phyloP scores from a whole-genome alignment of 306 rosid species.

The Trifolium fragiferum region DNA sequence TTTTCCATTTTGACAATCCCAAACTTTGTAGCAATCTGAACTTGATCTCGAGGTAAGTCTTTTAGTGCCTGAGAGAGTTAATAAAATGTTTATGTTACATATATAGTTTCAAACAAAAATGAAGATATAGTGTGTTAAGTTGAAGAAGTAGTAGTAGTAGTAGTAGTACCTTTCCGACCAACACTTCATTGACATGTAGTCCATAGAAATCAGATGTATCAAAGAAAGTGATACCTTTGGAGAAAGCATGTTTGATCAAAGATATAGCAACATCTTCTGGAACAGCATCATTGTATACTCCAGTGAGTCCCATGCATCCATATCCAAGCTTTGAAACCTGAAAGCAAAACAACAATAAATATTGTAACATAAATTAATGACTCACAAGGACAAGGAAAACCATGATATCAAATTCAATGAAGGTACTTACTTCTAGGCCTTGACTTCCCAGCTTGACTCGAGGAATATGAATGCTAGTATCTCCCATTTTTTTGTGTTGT shows the following conservation, averaged over 20 bases:
- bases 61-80: slow-evolving; percentile 60
- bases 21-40: slow-evolving; percentile 85
- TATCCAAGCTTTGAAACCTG: slow-evolving; percentile 83
- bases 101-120: no score
- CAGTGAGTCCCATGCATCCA: slow-evolving; percentile 79
- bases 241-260: slow-evolving; percentile 67
- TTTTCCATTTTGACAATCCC: slow-evolving; percentile 54
- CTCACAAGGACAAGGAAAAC: neutral
- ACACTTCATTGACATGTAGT: slow-evolving; percentile 58
- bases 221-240: slow-evolving; percentile 77
- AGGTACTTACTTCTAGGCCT: slow-evolving; percentile 35
- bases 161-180: slow-evolving; percentile 69
- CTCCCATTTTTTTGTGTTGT: slow-evolving; percentile 45
- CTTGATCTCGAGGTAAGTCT: slow-evolving; percentile 70
- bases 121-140: neutral
- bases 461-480: slow-evolving; percentile 30
- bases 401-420: neutral
- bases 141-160: neutral
- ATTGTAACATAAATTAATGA: neutral
- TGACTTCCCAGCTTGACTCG: slow-evolving; percentile 43
- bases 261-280: slow-evolving; percentile 64
- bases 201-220: slow-evolving; percentile 78
- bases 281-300: slow-evolving; percentile 63
- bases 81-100: neutral
- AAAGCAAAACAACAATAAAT: neutral